Evolutionary conservation across 768 basidiomycete genomes (phyloP).

Genomic region (Galerina sulciceps): DNA sequence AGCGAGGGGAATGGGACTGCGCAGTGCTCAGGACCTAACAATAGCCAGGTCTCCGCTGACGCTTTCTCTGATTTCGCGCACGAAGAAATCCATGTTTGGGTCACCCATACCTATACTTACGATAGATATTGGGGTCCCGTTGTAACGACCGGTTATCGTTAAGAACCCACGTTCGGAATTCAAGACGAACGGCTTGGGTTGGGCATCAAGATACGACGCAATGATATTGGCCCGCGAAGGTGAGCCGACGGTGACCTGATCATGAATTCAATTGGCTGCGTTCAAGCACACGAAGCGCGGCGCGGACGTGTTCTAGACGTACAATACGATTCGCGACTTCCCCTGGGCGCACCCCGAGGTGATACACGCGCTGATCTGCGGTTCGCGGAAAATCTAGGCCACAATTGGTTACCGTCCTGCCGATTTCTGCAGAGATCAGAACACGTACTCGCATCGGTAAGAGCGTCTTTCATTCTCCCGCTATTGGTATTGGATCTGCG

Average conservation of each 20-base stretch:
- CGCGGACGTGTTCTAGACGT: slow-evolving; percentile 21
- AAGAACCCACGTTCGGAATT: slow-evolving; percentile 78
- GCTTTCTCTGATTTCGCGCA: slow-evolving; percentile 79
- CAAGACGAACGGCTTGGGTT: slow-evolving; percentile 62
- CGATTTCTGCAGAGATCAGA: background rate
- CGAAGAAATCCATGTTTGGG: slow-evolving; percentile 85
- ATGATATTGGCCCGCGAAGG: slow-evolving; percentile 67
- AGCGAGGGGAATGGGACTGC: slow-evolving; percentile 5
- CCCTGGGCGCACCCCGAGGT: slow-evolving; percentile 73
- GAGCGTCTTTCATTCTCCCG: slow-evolving; percentile 58
- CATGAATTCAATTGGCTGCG: slow-evolving; percentile 1
- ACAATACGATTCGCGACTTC: slow-evolving; percentile 86
- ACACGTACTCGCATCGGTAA: slow-evolving; percentile 70
- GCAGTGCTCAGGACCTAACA: slow-evolving; percentile 41
- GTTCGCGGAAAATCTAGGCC: slow-evolving; percentile 76
- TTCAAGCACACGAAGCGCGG: background rate
- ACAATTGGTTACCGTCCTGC: background rate
- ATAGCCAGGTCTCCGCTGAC: slow-evolving; percentile 62
- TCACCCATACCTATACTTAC: slow-evolving; percentile 85
- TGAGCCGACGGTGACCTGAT: slow-evolving; percentile 82
- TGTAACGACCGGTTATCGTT: slow-evolving; percentile 71
- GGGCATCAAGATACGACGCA: slow-evolving; percentile 63
- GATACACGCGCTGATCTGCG: slow-evolving; percentile 75
- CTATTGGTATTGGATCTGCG: background rate
- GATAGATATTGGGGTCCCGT: slow-evolving; percentile 66